phyloP scores from a whole-genome alignment of 1,284 basidiomycete species.

The Boletus holoroseus region DNA sequence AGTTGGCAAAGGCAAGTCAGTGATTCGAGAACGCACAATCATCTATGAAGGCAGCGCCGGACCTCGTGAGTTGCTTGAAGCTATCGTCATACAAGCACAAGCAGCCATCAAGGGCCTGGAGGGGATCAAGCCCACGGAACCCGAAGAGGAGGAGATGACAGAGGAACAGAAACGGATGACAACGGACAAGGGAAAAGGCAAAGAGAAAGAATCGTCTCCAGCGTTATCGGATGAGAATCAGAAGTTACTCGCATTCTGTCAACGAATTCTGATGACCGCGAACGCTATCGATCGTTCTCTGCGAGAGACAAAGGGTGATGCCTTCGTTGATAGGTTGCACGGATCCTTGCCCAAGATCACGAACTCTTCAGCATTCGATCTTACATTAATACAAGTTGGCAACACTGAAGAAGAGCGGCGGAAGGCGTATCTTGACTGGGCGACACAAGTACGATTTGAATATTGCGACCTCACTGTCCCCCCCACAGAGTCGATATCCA shows the following conservation, averaged over 20 bases:
- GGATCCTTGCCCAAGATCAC: slow-evolving; percentile 68
- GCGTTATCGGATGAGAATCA: slow-evolving; percentile 59
- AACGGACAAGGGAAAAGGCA: slow-evolving; percentile 48
- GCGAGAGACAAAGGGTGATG: slow-evolving; percentile 78
- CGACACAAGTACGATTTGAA: slow-evolving; percentile 72
- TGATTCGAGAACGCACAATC: slow-evolving; percentile 69
- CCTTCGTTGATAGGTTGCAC: slow-evolving; percentile 74
- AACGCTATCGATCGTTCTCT: slow-evolving; percentile 80
- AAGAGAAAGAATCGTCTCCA: slow-evolving; percentile 48
- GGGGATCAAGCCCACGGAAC: slow-evolving; percentile 49
- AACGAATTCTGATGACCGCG: slow-evolving; percentile 73
- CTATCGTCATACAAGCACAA: slow-evolving; percentile 81
- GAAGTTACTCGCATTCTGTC: slow-evolving; percentile 65
- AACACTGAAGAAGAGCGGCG: slow-evolving; percentile 60
- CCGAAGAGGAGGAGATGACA: slow-evolving; percentile 58
- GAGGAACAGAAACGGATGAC: slow-evolving; percentile 82
- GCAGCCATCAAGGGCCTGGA: slow-evolving; percentile 82
- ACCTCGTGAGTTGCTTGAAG: slow-evolving; percentile 84
- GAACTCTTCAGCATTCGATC: slow-evolving; percentile 38
- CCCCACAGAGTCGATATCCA: slow-evolving; percentile 22
- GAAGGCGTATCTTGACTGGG: slow-evolving; percentile 79
- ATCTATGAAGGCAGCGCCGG: slow-evolving; percentile 84
- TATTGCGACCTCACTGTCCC: slow-evolving; percentile 76
- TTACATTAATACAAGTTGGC: slow-evolving; percentile 45
- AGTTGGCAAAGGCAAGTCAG: slow-evolving; percentile 39